Evolutionary conservation across 352 stramenopile genomes (phyloP), one percentile per base, ranked within the genome.

Genomic region (Globisporangium yorkense): DNA sequence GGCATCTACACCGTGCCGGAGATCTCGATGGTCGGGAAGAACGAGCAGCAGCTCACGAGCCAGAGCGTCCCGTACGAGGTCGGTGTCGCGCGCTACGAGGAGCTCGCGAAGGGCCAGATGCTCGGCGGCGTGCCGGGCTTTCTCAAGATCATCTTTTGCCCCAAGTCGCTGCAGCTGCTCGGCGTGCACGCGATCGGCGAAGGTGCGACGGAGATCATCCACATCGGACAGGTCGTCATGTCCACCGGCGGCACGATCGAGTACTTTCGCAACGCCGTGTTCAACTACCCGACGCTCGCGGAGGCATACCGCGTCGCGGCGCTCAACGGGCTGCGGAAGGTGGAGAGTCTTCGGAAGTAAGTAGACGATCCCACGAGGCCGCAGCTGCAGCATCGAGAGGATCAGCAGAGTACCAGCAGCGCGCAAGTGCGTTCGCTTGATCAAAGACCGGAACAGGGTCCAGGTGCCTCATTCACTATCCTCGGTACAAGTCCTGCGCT

Each of bases 251-350:
- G 84, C 43, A 90, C 80, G 20, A 72, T 97, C 50, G 83, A 94
- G 50, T 96, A 96, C 75, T 96, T 97, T 68, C 80, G 83, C 52
- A 92, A 92, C 54, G 84, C 88, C 24, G 88, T 97, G 59, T 96
- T 97, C 69, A 97, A 97, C 73, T 97, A 95, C 74, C 88, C 88
- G 47, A 97, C 87, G 29, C 70, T 97, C 52, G 87, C 87, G 13
- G 88, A 97, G 68, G 84, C 80, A 16, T 93, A 93, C 67, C 84
- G 84, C 15, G 84, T 93, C 29, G 84, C 84, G 47, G 84, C 84
- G 20, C 67, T 91, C 35, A 86, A 93, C 57, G 84, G 84, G 7
- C 67, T 94, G 27, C 67, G 75, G 43, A 92, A 92, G 63, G 70
- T 92, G 21, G 82, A 89, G 41, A 67, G 70, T 54, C 53, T 88